These are phyloP conservation scores for Pontederia paniculata DNA, from an alignment of 176 grass and related monocot species.

Conservation along the genomic window DNA sequence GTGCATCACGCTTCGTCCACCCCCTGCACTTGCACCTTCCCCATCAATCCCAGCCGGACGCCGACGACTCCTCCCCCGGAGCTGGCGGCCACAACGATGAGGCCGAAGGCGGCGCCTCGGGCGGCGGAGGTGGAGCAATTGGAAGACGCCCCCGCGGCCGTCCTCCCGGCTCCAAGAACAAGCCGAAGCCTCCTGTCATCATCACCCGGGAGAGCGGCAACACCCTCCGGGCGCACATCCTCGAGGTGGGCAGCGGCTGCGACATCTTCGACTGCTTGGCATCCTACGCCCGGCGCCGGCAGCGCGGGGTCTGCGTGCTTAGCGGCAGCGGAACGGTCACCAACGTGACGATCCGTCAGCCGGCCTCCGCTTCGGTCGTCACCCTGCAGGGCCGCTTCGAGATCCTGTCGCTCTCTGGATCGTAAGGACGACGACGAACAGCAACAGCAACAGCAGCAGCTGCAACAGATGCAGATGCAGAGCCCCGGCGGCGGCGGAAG, in stretches of 20 bases:
- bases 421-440: conserved; percentile 69
- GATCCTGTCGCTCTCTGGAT: conserved; percentile 94
- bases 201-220: conserved; percentile 95
- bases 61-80: conserved; percentile 24
- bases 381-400: conserved; percentile 73
- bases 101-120: background rate
- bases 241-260: conserved; percentile 74
- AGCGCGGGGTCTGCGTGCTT: conserved; percentile 84
- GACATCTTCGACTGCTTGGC: conserved; percentile 79
- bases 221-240: conserved; percentile 79
- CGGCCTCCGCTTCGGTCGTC: conserved; percentile 32
- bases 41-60: conserved; percentile 11
- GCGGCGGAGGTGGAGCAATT: background rate
- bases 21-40: conserved; percentile 32
- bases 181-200: conserved; percentile 91
- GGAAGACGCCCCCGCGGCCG: conserved; percentile 23
- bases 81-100: background rate
- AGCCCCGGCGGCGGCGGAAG: conserved; percentile 5
- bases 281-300: conserved; percentile 59
- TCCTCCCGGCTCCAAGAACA: conserved; percentile 83
- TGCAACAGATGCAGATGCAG: background rate
- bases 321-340: conserved; percentile 68
- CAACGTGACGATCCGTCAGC: conserved; percentile 73
- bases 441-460: background rate
- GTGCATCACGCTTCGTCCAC: conserved; percentile 53